These are phyloP conservation scores for Parafenestella ontariensis DNA, from an alignment of 2,329 filamentous ascomycete genomes.

Conservation along the genomic window DNA sequence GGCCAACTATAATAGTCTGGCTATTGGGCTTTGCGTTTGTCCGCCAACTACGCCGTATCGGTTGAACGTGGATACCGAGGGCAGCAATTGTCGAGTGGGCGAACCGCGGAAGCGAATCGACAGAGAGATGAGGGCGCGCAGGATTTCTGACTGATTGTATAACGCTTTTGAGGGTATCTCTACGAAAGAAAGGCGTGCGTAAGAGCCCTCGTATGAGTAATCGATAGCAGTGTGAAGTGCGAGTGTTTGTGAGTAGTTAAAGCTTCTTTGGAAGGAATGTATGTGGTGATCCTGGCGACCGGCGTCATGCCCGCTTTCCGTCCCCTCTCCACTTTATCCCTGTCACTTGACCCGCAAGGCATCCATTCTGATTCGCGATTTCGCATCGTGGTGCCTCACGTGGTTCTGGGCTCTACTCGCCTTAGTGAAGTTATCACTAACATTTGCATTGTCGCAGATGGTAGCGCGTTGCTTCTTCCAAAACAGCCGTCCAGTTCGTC, in stretches of 20 bases:
- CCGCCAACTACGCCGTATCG: not conserved
- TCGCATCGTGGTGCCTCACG: not conserved
- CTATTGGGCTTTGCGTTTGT: not conserved
- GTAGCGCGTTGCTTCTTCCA: not conserved
- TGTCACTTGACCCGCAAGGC: constrained; percentile 6
- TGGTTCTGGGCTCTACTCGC: not conserved
- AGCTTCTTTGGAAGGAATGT: constrained; percentile 9
- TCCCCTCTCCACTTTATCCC: constrained; percentile 2
- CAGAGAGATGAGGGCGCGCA: not conserved
- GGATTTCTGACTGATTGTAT: not conserved
- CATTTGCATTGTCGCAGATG: not conserved
- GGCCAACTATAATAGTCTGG: not conserved
- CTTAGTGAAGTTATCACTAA: not conserved
- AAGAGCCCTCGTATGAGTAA: not conserved
- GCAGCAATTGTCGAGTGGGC: not conserved
- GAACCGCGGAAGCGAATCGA: not conserved
- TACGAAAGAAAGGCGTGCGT: not conserved
- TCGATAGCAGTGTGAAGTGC: constrained; percentile 6
- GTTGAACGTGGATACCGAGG: not conserved
- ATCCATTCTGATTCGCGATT: constrained; percentile 6
- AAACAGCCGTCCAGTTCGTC: not conserved
- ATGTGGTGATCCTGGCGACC: constrained; percentile 13
- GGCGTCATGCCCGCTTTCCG: constrained; percentile 11
- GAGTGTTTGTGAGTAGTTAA: constrained; percentile 7
- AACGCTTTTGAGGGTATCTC: not conserved